Conservation (phyloP, 768 basidiomycete species). For the Hydnum rufescens region DNA sequence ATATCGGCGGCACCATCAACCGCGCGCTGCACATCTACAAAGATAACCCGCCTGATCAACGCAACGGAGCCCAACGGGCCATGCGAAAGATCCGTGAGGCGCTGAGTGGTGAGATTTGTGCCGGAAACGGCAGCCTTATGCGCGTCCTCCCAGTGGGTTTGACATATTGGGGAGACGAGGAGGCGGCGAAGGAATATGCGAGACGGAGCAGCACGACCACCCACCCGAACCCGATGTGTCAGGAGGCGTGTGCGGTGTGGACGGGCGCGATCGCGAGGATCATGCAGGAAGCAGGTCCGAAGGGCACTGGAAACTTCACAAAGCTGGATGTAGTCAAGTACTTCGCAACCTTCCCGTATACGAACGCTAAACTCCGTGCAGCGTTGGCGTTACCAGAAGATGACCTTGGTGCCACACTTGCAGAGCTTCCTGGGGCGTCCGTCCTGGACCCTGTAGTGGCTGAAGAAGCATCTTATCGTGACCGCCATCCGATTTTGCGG, state of each 20-base stretch:
- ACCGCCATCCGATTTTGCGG: neutral
- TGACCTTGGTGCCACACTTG: no score
- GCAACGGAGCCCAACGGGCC: no score
- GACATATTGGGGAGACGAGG: neutral
- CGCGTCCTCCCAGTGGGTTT: slow-evolving; percentile 7
- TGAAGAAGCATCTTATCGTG: neutral
- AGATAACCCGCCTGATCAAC: neutral
- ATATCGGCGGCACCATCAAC: slow-evolving; percentile 5
- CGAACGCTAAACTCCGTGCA: neutral
- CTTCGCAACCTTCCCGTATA: neutral
- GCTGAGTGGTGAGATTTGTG: neutral
- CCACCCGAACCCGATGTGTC: neutral
- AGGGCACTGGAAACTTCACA: neutral
- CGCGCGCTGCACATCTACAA: neutral
- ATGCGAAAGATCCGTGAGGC: no score
- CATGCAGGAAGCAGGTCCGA: neutral
- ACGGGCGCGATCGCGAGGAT: neutral
- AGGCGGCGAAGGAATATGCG: neutral
- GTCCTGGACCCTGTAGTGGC: neutral
- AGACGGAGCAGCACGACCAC: neutral
- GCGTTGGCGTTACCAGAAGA: neutral
- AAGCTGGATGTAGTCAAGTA: neutral
- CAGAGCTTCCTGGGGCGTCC: no score
- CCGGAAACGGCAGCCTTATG: slow-evolving; percentile 9
- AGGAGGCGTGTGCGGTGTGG: neutral